Evolutionary conservation across 805 yeast genomes (phyloP).

Genomic region (Metschnikowia henanensis): DNA sequence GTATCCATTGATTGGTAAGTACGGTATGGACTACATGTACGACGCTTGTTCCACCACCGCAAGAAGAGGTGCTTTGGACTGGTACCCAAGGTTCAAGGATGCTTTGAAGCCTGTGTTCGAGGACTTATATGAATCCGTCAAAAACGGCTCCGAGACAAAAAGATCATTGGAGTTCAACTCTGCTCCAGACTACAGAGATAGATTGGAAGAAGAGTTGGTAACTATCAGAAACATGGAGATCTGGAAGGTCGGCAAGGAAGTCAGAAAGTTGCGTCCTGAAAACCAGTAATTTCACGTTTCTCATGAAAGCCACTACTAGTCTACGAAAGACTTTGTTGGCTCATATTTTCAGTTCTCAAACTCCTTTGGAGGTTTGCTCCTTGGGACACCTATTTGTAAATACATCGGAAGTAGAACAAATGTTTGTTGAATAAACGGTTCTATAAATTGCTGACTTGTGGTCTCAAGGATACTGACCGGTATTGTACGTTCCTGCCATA

Average conservation of each 20-base stretch:
- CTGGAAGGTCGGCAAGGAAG: constrained; percentile 99
- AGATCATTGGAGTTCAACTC: constrained; percentile 99
- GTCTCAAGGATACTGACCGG: too few species aligned
- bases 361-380: background rate
- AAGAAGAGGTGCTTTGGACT: constrained; percentile 99
- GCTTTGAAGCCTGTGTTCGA: constrained; percentile 98
- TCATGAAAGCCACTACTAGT: constrained; percentile 26
- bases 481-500: too few species aligned
- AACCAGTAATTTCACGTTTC: constrained; percentile 61
- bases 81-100: constrained; percentile 99
- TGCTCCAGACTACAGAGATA: constrained; percentile 96
- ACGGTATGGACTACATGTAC: constrained; percentile 99
- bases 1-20: constrained; percentile 98
- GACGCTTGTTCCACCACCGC: constrained; percentile 99
- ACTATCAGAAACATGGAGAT: constrained; percentile 96
- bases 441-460: constrained; percentile 5
- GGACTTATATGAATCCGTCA: constrained; percentile 92
- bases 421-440: constrained; percentile 48
- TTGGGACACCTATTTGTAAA: constrained; percentile 15
- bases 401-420: constrained; percentile 32
- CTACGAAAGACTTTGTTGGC: constrained; percentile 38
- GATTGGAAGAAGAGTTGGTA: constrained; percentile 90
- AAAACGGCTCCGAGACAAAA: constrained; percentile 96
- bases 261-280: constrained; percentile 99
- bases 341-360: constrained; percentile 17